Evolutionary conservation across 2,329 filamentous ascomycete genomes (phyloP).

Genomic region (Cordyceps pruinosa): DNA sequence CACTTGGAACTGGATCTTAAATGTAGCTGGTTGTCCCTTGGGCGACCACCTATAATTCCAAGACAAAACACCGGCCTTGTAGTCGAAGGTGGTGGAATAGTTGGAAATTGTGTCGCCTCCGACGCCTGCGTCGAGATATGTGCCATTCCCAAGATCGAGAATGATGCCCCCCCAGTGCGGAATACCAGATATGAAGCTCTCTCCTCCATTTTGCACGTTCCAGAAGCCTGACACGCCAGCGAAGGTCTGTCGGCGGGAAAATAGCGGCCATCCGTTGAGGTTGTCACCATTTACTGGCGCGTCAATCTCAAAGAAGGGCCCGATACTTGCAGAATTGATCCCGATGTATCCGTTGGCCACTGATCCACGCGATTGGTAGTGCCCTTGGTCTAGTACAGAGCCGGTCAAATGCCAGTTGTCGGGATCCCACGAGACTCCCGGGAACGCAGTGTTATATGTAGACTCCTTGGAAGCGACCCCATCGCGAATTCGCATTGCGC

Average conservation of each 20-base stretch:
- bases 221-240: conserved; percentile 63
- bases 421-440: conserved; percentile 22
- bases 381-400: conserved; percentile 20
- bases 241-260: conserved; percentile 56
- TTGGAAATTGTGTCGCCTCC: conserved; percentile 50
- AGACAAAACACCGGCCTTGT: conserved; percentile 53
- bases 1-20: conserved; percentile 58
- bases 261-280: conserved; percentile 64
- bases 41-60: conserved; percentile 65
- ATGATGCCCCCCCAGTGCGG: conserved; percentile 48
- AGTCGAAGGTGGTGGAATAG: conserved; percentile 55
- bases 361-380: conserved; percentile 23
- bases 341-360: conserved; percentile 25
- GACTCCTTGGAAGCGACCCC: neutral
- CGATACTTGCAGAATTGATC: conserved; percentile 21
- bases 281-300: conserved; percentile 16
- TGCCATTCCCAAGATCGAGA: conserved; percentile 46
- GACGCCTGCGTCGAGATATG: conserved; percentile 54
- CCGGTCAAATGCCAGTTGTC: conserved; percentile 21
- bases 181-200: conserved; percentile 64
- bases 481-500: neutral
- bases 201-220: conserved; percentile 51
- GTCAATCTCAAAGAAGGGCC: conserved; percentile 24
- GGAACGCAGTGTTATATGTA: conserved; percentile 20
- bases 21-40: conserved; percentile 31